phyloP scores from a whole-genome alignment of 305 asterid species.

The Fraxinus greggii region DNA sequence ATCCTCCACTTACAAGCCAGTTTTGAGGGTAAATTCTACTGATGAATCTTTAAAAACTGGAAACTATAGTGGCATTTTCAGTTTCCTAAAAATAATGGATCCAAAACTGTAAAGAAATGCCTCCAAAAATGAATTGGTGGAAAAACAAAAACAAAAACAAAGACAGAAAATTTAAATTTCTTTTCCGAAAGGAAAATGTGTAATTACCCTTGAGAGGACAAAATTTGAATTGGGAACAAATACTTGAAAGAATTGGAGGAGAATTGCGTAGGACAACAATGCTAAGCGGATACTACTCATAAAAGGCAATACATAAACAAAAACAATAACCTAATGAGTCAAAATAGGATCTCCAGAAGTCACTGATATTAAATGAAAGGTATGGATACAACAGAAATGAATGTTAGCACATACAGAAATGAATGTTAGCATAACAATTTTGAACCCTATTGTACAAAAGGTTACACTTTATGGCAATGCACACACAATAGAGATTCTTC shows the following conservation, averaged over 20 bases:
- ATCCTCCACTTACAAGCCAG: background rate
- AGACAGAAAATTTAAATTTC: background rate
- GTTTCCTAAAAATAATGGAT: background rate
- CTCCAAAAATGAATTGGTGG: background rate
- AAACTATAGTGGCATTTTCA: background rate
- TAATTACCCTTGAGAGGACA: background rate
- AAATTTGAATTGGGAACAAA: background rate
- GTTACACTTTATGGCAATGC: background rate
- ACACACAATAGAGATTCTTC: background rate
- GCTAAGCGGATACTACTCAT: background rate
- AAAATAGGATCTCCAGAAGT: background rate
- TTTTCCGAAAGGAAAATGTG: background rate
- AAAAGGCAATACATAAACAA: background rate
- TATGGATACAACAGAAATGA: background rate
- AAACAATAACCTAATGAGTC: background rate
- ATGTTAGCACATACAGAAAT: background rate
- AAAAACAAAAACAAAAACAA: background rate
- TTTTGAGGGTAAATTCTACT: background rate
- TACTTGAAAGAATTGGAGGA: background rate
- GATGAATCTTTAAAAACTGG: background rate
- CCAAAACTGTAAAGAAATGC: background rate
- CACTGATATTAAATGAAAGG: background rate
- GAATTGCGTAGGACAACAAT: background rate
- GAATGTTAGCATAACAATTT: background rate
- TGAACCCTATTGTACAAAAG: background rate